Evolutionary conservation across 352 stramenopile species (phyloP).

Genomic region (Plasmopara viticola): DNA sequence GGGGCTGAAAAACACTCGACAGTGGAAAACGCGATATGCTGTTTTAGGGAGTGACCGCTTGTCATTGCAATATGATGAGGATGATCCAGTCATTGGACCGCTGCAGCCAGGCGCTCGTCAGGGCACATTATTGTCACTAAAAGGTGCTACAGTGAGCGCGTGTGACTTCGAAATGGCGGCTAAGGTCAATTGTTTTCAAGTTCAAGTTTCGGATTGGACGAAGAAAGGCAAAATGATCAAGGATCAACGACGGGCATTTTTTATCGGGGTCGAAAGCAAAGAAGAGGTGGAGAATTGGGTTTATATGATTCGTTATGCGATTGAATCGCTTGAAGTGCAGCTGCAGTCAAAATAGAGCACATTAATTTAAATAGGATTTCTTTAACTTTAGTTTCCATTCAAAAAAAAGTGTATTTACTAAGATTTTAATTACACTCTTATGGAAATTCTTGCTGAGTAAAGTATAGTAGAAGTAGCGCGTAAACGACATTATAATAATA

Average conservation of each 20-base stretch:
- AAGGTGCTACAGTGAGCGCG: conserved; percentile 62
- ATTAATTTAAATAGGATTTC: no score
- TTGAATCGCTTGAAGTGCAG: conserved; percentile 63
- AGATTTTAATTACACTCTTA: no score
- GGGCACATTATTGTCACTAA: conserved; percentile 62
- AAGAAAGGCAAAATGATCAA: conserved; percentile 70
- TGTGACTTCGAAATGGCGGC: conserved; percentile 62
- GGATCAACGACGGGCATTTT: conserved; percentile 56
- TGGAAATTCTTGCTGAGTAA: no score
- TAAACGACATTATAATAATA: no score
- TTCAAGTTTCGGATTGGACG: conserved; percentile 79
- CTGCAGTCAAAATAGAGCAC: neutral
- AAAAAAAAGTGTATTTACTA: no score
- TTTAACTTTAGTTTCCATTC: no score
- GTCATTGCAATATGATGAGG: conserved; percentile 67
- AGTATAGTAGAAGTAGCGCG: no score
- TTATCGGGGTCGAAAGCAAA: conserved; percentile 68
- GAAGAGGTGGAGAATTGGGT: conserved; percentile 78
- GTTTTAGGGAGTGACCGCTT: conserved; percentile 63
- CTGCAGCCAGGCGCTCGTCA: conserved; percentile 27
- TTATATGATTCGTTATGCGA: conserved; percentile 81
- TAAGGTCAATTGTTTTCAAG: conserved; percentile 81
- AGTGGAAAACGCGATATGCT: conserved; percentile 83
- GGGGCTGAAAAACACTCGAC: conserved; percentile 40
- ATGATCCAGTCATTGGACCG: conserved; percentile 12